Conservation (phyloP, 208 protist genomes). For the Herpetomonas samuelpessoai region DNA sequence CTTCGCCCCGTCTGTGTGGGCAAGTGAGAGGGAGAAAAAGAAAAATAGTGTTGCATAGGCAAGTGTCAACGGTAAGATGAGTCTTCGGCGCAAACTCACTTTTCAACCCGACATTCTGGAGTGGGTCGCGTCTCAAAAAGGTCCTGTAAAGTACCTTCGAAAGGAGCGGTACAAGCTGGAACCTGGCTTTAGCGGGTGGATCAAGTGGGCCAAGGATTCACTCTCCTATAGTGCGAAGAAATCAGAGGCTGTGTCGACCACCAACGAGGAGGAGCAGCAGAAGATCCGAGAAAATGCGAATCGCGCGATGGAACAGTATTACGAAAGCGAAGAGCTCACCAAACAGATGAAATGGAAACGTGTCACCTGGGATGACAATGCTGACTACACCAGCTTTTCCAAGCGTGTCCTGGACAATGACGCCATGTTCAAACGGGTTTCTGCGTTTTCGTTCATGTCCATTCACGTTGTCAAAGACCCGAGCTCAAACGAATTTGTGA, state of each 20-base stretch:
- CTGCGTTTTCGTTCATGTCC: slow-evolving; percentile 89
- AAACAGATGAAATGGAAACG: slow-evolving; percentile 93
- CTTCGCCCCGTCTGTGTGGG: too few species aligned
- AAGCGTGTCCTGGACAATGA: slow-evolving; percentile 84
- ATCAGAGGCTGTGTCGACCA: slow-evolving; percentile 5
- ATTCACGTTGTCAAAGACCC: slow-evolving; percentile 85
- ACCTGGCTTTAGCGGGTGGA: slow-evolving; percentile 78
- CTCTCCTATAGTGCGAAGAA: slow-evolving; percentile 28
- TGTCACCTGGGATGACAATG: slow-evolving; percentile 89
- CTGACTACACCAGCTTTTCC: slow-evolving; percentile 86
- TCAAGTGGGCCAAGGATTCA: slow-evolving; percentile 44
- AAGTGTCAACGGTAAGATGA: slow-evolving; percentile 25
- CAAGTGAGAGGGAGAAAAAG: too few species aligned
- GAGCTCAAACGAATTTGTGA: slow-evolving; percentile 35
- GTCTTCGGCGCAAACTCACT: slow-evolving; percentile 15
- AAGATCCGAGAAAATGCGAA: slow-evolving; percentile 15
- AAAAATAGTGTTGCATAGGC: neutral
- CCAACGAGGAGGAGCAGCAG: slow-evolving; percentile 15
- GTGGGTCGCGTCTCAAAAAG: slow-evolving; percentile 46
- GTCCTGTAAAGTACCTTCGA: slow-evolving; percentile 27
- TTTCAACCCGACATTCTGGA: slow-evolving; percentile 79
- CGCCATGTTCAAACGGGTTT: slow-evolving; percentile 68
- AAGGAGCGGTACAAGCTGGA: slow-evolving; percentile 65
- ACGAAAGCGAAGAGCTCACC: slow-evolving; percentile 87
- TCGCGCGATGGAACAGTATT: slow-evolving; percentile 75